Evolutionary conservation across 257 asterid genomes (phyloP), one percentile per base, ranked within the genome.

Genomic region (Salvia rosmarinus): DNA sequence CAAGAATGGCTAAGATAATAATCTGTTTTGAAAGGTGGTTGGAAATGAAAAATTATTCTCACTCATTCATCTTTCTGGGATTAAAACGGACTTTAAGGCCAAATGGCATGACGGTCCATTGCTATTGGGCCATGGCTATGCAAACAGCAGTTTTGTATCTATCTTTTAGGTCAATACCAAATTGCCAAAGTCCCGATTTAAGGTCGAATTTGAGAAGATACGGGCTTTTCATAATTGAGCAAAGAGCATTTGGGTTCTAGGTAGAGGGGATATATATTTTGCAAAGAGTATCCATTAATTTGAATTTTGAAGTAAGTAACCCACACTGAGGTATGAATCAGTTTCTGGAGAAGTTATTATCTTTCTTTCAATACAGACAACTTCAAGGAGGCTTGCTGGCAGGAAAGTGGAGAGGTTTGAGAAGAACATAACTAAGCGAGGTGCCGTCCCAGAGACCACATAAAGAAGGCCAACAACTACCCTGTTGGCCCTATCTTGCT

Each of bases 401-500:
- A 89, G 95, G 88, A 94, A 94, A 86, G 75, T 89, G 5, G 93
- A 84, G 90, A 94, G 43, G 83, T 94, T 94, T 68, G 93, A 94
- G 83, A 94, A 91, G 89, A 94, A 94, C 76, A 89, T 94, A 23
- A 89, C 96, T 55, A 91, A 68, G 77, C 82, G 99, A 16, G 99
- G 98, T 73, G 76, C 87, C 11, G 90, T 94, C 59, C 87, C 91
- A 3, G 98, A 94, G 80, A 83, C 89, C 7, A 79, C 77, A 57
- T 88, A 64, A 94, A 94, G 89, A 94, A 94, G 85, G 96, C 89
- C 30, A 89, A 44, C 78, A 75, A 76, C 86, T 87, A 81, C 65
- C 83, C 99, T 23, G 96, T 91, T 50, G 99, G 99, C 70, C 99
- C 99, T 40, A 70, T 94, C 81, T 80, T 94, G 86, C 87, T 94